Base-by-base conservation (phyloP, 306 rosid species). In the Begonia loranthoides region DNA sequence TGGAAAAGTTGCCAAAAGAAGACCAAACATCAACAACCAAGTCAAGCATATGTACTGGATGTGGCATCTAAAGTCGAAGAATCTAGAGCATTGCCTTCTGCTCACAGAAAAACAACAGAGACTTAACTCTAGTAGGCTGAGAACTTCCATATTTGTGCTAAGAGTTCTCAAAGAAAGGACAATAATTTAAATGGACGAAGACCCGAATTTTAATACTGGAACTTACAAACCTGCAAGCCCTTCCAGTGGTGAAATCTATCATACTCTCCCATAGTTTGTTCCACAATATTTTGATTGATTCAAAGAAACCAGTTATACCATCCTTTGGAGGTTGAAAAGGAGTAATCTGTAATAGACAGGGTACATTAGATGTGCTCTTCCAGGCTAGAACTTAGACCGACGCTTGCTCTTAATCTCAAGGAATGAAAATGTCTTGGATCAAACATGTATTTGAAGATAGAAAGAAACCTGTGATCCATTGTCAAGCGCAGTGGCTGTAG, bases 61-160 rank as follows among this genome's bases (percentile, higher is more conserved):
- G 73, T 90, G 95, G 70, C 99, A 90, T 61, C 69, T 72, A 75
- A 82, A 78, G 80, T 90, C 94, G 50, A 90, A 86, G 71, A 86
- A 80, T 1, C 86, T 73, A 17, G 75, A 56, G 81, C 95, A 90
- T 60, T 85, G 79, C 51, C 63, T 78, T 67, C 95, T 80, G 82
- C 63, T 55, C 65, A 50, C 15, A 60, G 36, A 28, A 52, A 50
- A 55, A 34, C 45, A 45, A 52, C 52, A 66, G 12, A n/a, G n/a
- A 28, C 36, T 28, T 28, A 28, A 28, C 36, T 28, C 36, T 28
- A 28, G 3, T 5, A 28, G 36, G 36, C 36, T 28, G 6, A 28
- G 5, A 28, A 28, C 6, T 28, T 28, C 5, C 9, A 28, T 28
- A 28, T 28, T 19, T 7, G 36, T 28, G 3, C 36, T 28, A 28